Conservation (phyloP, 2,329 filamentous ascomycete genomes). For the Sarocladiaceae sp. region DNA sequence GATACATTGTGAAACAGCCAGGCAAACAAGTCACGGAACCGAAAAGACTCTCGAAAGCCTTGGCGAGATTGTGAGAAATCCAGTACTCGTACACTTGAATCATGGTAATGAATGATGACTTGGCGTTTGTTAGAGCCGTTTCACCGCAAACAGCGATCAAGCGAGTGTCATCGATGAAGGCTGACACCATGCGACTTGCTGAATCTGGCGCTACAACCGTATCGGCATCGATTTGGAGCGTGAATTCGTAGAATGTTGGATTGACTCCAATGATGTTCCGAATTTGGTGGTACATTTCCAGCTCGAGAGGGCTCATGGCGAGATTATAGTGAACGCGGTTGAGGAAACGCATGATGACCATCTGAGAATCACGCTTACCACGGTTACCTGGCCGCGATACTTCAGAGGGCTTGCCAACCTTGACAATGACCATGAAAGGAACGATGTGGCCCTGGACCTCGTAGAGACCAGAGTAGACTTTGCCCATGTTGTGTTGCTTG, state of each 20-base stretch:
- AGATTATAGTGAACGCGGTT: slow-evolving; percentile 98
- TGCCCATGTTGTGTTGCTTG: slow-evolving; percentile 99
- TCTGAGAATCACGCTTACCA: slow-evolving; percentile 98
- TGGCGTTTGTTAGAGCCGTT: slow-evolving; percentile 88
- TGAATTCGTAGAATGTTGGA: slow-evolving; percentile 95
- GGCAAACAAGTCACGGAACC: slow-evolving; percentile 96
- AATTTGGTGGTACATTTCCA: slow-evolving; percentile 98
- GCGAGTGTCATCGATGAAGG: slow-evolving; percentile 87
- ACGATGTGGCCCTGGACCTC: slow-evolving; percentile 98
- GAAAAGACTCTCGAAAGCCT: slow-evolving; percentile 96
- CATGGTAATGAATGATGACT: slow-evolving; percentile 93
- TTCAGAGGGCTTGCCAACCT: slow-evolving; percentile 96
- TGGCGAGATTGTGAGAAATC: slow-evolving; percentile 95
- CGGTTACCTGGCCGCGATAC: slow-evolving; percentile 93
- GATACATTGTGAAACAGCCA: slow-evolving; percentile 99
- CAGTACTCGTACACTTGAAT: slow-evolving; percentile 99
- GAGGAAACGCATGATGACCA: slow-evolving; percentile 97
- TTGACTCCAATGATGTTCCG: slow-evolving; percentile 98
- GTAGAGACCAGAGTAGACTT: slow-evolving; percentile 95
- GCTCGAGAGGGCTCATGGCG: slow-evolving; percentile 90
- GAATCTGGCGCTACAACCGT: slow-evolving; percentile 89
- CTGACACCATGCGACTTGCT: slow-evolving; percentile 84
- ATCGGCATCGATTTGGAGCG: slow-evolving; percentile 95
- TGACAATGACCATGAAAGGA: slow-evolving; percentile 93
- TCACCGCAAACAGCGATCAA: slow-evolving; percentile 95